Evolutionary conservation across 1,284 basidiomycete genomes (phyloP).

Genomic region (Neotropicomus parvogracilis): DNA sequence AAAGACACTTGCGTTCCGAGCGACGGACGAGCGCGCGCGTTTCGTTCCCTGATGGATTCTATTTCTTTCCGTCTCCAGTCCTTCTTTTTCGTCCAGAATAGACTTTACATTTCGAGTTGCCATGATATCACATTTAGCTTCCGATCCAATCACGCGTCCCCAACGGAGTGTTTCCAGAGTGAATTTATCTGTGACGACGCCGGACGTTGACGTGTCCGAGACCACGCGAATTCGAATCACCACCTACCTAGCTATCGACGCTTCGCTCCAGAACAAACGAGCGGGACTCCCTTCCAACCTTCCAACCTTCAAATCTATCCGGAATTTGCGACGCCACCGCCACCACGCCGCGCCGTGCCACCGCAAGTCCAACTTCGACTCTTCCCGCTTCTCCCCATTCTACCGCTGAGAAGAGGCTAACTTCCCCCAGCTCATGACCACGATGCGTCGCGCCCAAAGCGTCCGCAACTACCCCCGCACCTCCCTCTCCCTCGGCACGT

Average conservation of each 20-base stretch:
- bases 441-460: conserved; percentile 55
- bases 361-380: not conserved
- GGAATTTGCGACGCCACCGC: too few species aligned
- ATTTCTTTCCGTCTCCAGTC: not conserved
- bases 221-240: too few species aligned
- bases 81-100: not conserved
- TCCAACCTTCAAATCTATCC: too few species aligned
- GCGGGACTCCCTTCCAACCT: too few species aligned
- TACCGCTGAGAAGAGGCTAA: too few species aligned
- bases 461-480: conserved; percentile 49
- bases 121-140: not conserved
- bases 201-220: not conserved
- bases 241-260: too few species aligned
- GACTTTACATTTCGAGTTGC: not conserved
- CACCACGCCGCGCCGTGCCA: not conserved
- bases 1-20: not conserved
- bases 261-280: too few species aligned
- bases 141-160: not conserved
- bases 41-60: not conserved
- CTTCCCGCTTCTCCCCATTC: too few species aligned
- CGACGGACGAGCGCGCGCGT: not conserved
- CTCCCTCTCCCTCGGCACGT: conserved; percentile 39
- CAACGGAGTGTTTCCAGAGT: not conserved
- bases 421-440: not conserved
- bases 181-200: not conserved